Conservation (phyloP, 495 filamentous ascomycete genomes). For the Penicillium lividum region DNA sequence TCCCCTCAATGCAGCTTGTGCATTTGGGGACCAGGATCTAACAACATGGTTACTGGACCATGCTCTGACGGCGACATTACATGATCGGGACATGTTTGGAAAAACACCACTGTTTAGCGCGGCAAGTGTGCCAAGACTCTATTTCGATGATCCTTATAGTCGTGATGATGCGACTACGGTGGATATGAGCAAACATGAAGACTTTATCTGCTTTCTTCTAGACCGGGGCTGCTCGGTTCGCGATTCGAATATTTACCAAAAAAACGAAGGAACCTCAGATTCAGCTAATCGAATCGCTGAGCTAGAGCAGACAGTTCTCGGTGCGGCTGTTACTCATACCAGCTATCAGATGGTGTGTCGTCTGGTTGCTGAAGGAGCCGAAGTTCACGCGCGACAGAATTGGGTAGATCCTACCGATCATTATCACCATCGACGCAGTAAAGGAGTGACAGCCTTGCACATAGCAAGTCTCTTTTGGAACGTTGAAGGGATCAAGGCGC, state of each 20-base stretch:
- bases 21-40: neutral
- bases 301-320: neutral
- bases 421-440: neutral
- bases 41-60: neutral
- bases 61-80: neutral
- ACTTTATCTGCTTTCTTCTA: neutral
- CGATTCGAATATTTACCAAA: neutral
- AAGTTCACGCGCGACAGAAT: conserved; percentile 2
- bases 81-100: neutral
- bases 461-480: neutral
- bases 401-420: neutral
- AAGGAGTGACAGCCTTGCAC: neutral
- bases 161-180: too few relatives aligned
- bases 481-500: neutral
- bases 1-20: neutral
- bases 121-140: neutral
- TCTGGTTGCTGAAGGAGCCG: conserved; percentile 6
- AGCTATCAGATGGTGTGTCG: conserved; percentile 4
- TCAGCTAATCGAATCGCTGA: too few relatives aligned
- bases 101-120: neutral
- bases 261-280: neutral
- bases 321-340: neutral
- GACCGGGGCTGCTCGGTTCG: neutral
- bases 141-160: neutral
- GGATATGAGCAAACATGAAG: neutral